Evolutionary conservation across 768 basidiomycete genomes (phyloP).

Genomic region (Suillus bovinus): DNA sequence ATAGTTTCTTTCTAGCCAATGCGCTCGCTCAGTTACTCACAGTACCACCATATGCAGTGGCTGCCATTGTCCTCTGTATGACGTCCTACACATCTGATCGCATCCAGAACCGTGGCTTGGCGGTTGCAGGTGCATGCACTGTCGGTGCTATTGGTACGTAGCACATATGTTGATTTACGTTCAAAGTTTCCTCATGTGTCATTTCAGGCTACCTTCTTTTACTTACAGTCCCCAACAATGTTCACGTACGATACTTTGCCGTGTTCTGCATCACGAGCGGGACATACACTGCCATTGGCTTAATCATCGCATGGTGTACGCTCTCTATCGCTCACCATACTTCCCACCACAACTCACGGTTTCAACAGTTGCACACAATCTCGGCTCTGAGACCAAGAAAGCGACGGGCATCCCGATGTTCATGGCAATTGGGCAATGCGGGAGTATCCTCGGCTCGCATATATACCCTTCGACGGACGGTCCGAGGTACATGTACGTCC

Average conservation of each 20-base stretch:
- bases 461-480: constrained; percentile 65
- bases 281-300: constrained; percentile 74
- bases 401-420: constrained; percentile 78
- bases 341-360: neutral
- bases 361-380: constrained; percentile 61
- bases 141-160: constrained; percentile 29
- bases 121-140: constrained; percentile 31
- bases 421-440: constrained; percentile 80
- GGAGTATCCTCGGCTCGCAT: constrained; percentile 75
- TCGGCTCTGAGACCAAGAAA: constrained; percentile 76
- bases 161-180: constrained; percentile 33
- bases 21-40: constrained; percentile 73
- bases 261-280: constrained; percentile 77
- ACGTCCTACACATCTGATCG: constrained; percentile 67
- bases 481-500: constrained; percentile 62
- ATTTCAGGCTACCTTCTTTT: constrained; percentile 61
- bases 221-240: constrained; percentile 51
- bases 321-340: constrained; percentile 11
- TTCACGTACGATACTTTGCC: constrained; percentile 73
- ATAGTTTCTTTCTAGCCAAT: constrained; percentile 41
- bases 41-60: constrained; percentile 79
- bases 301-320: constrained; percentile 79
- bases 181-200: constrained; percentile 47
- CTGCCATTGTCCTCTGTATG: constrained; percentile 58
- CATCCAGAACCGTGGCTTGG: constrained; percentile 56